Conservation (phyloP, 2,329 filamentous ascomycete species). For the Trichoderma sp. region DNA sequence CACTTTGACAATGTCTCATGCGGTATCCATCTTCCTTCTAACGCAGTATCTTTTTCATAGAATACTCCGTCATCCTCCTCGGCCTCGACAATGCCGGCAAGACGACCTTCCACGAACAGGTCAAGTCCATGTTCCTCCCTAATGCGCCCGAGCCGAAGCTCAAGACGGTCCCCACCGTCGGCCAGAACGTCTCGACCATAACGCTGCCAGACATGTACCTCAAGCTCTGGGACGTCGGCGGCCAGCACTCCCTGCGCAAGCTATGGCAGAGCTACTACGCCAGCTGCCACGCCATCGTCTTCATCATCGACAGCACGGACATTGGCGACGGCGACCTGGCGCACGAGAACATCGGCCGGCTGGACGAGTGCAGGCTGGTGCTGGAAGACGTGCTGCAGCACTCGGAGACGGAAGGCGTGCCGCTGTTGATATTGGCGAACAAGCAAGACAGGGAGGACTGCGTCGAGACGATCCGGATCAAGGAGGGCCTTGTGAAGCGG, state of each 20-base stretch:
- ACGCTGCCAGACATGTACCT: constrained; percentile 92
- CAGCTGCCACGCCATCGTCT: constrained; percentile 93
- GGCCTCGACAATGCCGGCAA: constrained; percentile 98
- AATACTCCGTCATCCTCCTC: constrained; percentile 96
- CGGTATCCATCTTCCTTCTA: constrained; percentile 10
- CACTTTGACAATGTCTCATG: not conserved
- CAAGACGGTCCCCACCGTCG: constrained; percentile 94
- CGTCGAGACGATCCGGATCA: constrained; percentile 94
- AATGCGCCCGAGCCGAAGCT: constrained; percentile 63
- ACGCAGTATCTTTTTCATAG: constrained; percentile 46
- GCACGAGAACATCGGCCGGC: constrained; percentile 54
- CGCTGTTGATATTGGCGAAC: constrained; percentile 88
- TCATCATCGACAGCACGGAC: constrained; percentile 94
- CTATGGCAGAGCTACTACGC: constrained; percentile 97
- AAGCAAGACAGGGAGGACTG: constrained; percentile 98
- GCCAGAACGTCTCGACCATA: constrained; percentile 94
- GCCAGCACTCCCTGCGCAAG: constrained; percentile 82
- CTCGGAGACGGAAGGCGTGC: constrained; percentile 86
- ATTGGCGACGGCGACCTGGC: constrained; percentile 78
- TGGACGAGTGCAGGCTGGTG: constrained; percentile 87
- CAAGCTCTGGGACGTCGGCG: constrained; percentile 98
- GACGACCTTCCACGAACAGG: constrained; percentile 95
- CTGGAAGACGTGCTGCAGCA: constrained; percentile 88
- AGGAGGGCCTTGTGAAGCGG: constrained; percentile 92
- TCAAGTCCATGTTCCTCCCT: constrained; percentile 82